A percentile compares a stretch with the other conserved stretches of the same genome.
Conservation (phyloP, 345 rosid species). For the Turritis glabra region DNA sequence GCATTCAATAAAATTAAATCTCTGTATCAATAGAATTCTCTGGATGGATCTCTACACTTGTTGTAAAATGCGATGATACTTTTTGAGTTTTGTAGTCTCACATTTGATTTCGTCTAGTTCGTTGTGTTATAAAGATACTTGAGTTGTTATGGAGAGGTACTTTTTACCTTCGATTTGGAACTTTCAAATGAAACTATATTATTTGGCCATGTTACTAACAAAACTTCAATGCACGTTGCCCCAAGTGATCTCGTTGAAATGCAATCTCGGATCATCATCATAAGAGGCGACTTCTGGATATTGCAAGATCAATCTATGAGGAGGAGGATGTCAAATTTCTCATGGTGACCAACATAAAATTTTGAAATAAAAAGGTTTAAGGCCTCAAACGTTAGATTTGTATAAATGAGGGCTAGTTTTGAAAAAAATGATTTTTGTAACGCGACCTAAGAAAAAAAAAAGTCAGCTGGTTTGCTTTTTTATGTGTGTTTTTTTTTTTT, state of each 20-base stretch:
- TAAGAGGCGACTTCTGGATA: not conserved
- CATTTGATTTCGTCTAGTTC: not conserved
- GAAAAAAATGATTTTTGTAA: not conserved
- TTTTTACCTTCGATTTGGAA: not conserved
- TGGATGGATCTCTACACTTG: constrained; percentile 19
- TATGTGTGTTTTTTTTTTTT: too few species aligned
- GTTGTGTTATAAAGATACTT: constrained; percentile 10
- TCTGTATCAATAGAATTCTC: constrained; percentile 19
- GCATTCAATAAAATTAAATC: not conserved
- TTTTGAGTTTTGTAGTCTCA: constrained; percentile 25
- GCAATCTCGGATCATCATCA: not conserved
- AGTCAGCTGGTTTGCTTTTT: constrained; percentile 1
- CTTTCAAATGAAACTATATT: not conserved
- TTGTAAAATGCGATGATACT: constrained; percentile 20
- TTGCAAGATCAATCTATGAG: not conserved
- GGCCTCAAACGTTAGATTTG: constrained; percentile 4
- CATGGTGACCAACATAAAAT: not conserved
- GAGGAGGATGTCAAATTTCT: not conserved
- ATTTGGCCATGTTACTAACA: not conserved
- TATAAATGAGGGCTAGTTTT: constrained; percentile 5
- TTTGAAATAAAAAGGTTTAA: not conserved
- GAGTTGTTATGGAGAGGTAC: constrained; percentile 2
- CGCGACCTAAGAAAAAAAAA: constrained; percentile 9
- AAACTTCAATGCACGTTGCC: not conserved
- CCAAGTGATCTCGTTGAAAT: not conserved